Conservation (phyloP, 2,329 filamentous ascomycete species). For the Claviceps digitariae region DNA sequence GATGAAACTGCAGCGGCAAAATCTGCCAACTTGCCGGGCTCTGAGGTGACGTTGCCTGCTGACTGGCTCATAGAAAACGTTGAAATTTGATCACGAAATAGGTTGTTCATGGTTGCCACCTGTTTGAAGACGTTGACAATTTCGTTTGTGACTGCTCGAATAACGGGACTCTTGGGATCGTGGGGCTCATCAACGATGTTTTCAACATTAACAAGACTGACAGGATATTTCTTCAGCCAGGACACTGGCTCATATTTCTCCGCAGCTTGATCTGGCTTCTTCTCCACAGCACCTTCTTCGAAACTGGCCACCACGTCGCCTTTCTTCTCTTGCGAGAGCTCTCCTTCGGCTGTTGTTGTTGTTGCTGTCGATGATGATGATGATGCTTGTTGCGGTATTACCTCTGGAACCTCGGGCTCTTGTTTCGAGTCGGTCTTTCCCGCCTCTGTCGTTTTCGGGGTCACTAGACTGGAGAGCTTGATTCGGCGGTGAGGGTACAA, state of each 20-base stretch:
- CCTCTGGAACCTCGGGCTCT: constrained; percentile 38
- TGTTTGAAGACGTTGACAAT: constrained; percentile 99
- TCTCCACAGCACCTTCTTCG: constrained; percentile 62
- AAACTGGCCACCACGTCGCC: constrained; percentile 96
- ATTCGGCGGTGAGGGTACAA: constrained; percentile 94
- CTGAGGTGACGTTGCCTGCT: constrained; percentile 85
- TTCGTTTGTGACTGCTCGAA: constrained; percentile 87
- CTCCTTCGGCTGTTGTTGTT: constrained; percentile 30
- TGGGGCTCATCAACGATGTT: constrained; percentile 81
- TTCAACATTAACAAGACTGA: constrained; percentile 90
- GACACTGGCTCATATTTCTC: constrained; percentile 73
- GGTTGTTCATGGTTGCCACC: constrained; percentile 80
- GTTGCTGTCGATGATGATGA: not conserved
- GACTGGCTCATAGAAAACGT: constrained; percentile 95
- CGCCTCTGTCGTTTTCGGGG: constrained; percentile 42
- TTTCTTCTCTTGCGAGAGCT: constrained; percentile 51
- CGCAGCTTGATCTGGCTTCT: constrained; percentile 34
- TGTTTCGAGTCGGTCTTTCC: constrained; percentile 39
- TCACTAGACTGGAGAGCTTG: constrained; percentile 70
- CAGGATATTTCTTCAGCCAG: constrained; percentile 80
- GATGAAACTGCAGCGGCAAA: constrained; percentile 96
- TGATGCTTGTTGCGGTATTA: constrained; percentile 38
- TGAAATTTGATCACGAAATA: constrained; percentile 95
- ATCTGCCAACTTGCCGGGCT: constrained; percentile 88
- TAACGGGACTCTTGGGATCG: constrained; percentile 78